phyloP scores from a whole-genome alignment of 495 filamentous ascomycete species.

The Diplogelasinospora grovesii region DNA sequence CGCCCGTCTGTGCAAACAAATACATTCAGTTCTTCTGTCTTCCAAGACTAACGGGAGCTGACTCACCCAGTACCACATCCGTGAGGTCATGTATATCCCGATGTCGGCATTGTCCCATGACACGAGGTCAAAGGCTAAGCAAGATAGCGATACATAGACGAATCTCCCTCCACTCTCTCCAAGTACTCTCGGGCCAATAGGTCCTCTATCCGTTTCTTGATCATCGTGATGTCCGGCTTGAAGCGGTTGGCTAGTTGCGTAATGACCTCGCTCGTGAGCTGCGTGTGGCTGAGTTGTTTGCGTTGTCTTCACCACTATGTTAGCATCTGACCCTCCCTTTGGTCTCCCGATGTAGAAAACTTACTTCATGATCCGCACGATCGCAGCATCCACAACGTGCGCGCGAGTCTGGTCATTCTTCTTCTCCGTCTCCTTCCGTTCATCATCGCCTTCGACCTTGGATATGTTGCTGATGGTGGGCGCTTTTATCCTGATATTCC shows the following conservation, averaged over 20 bases:
- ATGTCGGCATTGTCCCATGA: background rate
- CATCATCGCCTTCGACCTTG: constrained; percentile 77
- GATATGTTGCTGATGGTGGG: constrained; percentile 65
- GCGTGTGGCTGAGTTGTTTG: constrained; percentile 71
- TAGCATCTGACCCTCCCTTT: no score
- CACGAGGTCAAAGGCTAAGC: constrained; percentile 41
- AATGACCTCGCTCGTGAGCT: constrained; percentile 81
- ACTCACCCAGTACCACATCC: no score
- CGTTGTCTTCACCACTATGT: constrained; percentile 65
- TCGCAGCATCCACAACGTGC: constrained; percentile 75
- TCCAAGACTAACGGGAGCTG: no score
- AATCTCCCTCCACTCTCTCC: constrained; percentile 71
- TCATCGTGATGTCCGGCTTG: constrained; percentile 79
- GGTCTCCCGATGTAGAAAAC: constrained; percentile 23
- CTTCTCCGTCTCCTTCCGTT: constrained; percentile 79
- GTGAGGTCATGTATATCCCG: no score
- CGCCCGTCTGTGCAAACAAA: no score
- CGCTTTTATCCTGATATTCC: constrained; percentile 73
- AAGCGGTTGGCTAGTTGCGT: constrained; percentile 72
- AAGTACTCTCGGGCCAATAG: constrained; percentile 90
- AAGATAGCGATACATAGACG: constrained; percentile 71
- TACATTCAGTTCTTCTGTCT: no score
- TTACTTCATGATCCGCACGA: constrained; percentile 97
- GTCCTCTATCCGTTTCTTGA: constrained; percentile 92
- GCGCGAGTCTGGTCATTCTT: constrained; percentile 76